Evolutionary conservation across 2,329 filamentous ascomycete genomes (phyloP).

Genomic region (Ramichloridium luteum): DNA sequence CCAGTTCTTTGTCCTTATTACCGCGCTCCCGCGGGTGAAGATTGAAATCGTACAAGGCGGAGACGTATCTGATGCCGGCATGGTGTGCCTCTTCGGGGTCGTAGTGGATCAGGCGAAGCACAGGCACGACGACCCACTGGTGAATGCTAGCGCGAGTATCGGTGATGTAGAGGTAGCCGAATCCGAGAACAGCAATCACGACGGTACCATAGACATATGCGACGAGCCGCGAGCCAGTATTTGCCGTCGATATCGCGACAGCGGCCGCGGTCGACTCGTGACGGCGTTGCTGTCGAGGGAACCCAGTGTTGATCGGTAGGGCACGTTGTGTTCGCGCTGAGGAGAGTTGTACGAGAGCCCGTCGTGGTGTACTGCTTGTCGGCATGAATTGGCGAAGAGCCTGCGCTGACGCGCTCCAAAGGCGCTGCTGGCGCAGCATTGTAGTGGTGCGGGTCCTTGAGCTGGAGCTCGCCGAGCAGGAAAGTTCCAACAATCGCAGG

Average conservation of each 20-base stretch:
- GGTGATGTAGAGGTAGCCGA: slow-evolving; percentile 40
- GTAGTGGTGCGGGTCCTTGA: no score
- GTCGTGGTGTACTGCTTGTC: no score
- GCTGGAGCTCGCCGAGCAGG: no score
- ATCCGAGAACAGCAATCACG: slow-evolving; percentile 35
- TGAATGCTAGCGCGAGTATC: slow-evolving; percentile 44
- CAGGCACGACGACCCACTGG: slow-evolving; percentile 43
- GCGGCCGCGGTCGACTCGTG: slow-evolving; percentile 17
- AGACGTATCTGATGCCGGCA: slow-evolving; percentile 57
- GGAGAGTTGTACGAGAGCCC: no score
- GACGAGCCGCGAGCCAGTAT: slow-evolving; percentile 33
- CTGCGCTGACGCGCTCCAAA: no score
- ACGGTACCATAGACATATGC: slow-evolving; percentile 44
- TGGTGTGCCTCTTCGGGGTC: slow-evolving; percentile 92
- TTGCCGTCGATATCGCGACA: slow-evolving; percentile 22
- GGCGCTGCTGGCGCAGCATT: no score
- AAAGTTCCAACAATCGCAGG: no score
- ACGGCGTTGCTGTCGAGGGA: no score
- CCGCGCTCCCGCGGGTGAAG: slow-evolving; percentile 74
- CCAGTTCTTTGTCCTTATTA: slow-evolving; percentile 38
- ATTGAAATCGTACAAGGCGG: slow-evolving; percentile 58
- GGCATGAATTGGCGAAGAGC: no score
- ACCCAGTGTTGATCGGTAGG: no score
- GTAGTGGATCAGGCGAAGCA: slow-evolving; percentile 53
- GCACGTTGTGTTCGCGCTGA: no score